phyloP scores from a whole-genome alignment of 139 green algal genomes.

The Pleodorina starrii region DNA sequence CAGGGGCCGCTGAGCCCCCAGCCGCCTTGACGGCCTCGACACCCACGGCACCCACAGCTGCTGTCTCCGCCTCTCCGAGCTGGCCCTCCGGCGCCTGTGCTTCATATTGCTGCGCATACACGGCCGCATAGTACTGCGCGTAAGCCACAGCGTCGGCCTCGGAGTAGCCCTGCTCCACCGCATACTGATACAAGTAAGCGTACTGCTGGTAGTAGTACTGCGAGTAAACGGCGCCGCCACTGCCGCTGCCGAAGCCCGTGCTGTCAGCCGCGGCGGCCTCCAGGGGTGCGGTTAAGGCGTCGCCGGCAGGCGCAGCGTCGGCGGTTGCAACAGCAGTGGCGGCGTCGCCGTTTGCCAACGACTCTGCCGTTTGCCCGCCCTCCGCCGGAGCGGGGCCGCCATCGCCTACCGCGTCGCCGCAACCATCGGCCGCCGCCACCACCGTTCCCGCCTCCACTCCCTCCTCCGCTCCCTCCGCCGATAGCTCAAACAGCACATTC shows the following conservation, averaged over 20 bases:
- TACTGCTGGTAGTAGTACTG: conserved; percentile 72
- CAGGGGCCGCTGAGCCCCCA: neutral
- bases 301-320: neutral
- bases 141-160: conserved; percentile 36
- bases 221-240: conserved; percentile 9
- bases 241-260: neutral
- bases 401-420: neutral
- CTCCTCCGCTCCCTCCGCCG: neutral
- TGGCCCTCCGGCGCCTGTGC: conserved; percentile 16
- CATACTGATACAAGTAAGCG: conserved; percentile 73
- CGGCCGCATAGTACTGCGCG: conserved; percentile 37
- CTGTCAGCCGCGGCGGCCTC: too few species aligned
- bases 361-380: neutral
- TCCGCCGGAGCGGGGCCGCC: neutral
- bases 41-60: neutral
- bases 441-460: too few species aligned
- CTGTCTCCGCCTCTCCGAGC: neutral
- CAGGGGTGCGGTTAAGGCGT: too few species aligned
- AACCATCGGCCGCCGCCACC: too few species aligned
- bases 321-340: neutral
- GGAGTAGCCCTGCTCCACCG: conserved; percentile 27
- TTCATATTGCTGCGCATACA: conserved; percentile 38
- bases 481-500: neutral
- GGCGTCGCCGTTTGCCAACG: neutral
- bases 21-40: too few species aligned